phyloP scores from a whole-genome alignment of 2,329 filamentous ascomycete genomes.

The Myriosclerotinia curreyana region DNA sequence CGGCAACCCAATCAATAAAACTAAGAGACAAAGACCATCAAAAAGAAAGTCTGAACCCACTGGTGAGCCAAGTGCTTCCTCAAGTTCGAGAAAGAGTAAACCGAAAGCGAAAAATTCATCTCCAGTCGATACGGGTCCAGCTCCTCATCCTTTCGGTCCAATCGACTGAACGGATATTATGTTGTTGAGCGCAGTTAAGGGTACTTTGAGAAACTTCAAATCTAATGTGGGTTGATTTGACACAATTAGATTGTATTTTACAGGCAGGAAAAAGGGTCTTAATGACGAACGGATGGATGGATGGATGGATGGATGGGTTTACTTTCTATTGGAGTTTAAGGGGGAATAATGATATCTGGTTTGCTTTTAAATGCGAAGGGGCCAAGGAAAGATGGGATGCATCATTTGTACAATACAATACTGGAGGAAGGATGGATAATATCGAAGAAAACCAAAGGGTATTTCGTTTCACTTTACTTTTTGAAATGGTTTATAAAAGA shows the following conservation, averaged over 20 bases:
- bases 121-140: constrained; percentile 1
- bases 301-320: constrained; percentile 3
- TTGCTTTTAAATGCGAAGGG: neutral
- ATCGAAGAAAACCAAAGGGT: neutral
- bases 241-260: constrained; percentile 7
- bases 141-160: constrained; percentile 19
- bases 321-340: neutral
- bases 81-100: constrained; percentile 21
- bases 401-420: neutral
- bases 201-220: neutral
- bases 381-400: neutral
- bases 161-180: neutral
- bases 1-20: constrained; percentile 40
- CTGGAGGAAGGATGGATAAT: neutral
- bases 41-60: constrained; percentile 30
- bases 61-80: constrained; percentile 10
- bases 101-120: constrained; percentile 18
- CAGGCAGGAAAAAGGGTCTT: neutral
- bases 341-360: constrained; percentile 5
- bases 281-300: constrained; percentile 3
- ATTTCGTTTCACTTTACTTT: constrained; percentile 2
- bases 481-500: neutral
- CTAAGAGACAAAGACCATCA: constrained; percentile 34
- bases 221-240: neutral
- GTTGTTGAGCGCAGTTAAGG: neutral